Percentiles rank a stretch among this genome's conserved stretches.
Evolutionary conservation across 164 flowering plant species (phyloP).

Genomic region (Vitis rotundifolia): DNA sequence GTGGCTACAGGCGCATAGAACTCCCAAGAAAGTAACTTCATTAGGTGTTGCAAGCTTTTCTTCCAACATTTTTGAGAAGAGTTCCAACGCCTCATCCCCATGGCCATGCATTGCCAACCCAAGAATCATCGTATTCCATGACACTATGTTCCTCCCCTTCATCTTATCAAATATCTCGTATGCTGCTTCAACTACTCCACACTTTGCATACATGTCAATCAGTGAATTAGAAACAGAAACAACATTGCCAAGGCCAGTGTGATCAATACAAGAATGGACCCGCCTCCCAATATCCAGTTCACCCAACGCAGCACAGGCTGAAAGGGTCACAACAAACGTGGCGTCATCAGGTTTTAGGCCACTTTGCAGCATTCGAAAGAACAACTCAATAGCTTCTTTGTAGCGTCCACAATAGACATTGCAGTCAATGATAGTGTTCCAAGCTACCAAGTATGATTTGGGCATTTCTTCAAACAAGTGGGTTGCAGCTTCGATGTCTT

Average conservation of each 20-base stretch:
- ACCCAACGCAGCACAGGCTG: conserved; percentile 49
- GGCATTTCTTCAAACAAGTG: conserved; percentile 52
- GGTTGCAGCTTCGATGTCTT: conserved; percentile 32
- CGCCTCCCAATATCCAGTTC: conserved; percentile 50
- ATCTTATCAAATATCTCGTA: conserved; percentile 28
- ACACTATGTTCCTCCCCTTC: conserved; percentile 33
- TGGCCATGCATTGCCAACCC: conserved; percentile 61
- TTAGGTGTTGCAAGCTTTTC: conserved; percentile 35
- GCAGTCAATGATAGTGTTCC: conserved; percentile 57
- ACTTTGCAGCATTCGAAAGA: conserved; percentile 31
- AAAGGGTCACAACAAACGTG: conserved; percentile 44
- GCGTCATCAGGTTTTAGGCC: conserved; percentile 44
- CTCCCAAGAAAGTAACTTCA: conserved; percentile 63
- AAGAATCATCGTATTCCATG: conserved; percentile 57
- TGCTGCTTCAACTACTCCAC: conserved; percentile 52
- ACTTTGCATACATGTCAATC: conserved; percentile 57
- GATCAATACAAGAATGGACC: conserved; percentile 34
- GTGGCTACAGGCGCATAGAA: conserved; percentile 59
- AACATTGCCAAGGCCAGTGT: conserved; percentile 8
- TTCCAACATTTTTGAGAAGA: conserved; percentile 44
- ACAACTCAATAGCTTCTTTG: conserved; percentile 45
- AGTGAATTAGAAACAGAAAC: conserved; percentile 37
- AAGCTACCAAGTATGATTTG: conserved; percentile 46
- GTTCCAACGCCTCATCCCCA: conserved; percentile 45
- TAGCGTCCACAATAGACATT: conserved; percentile 32